Percentiles rank a stretch among this genome's conserved stretches.
Conservation (phyloP, 148 eudicot genomes). For the Amaranthus hypochondriacus region DNA sequence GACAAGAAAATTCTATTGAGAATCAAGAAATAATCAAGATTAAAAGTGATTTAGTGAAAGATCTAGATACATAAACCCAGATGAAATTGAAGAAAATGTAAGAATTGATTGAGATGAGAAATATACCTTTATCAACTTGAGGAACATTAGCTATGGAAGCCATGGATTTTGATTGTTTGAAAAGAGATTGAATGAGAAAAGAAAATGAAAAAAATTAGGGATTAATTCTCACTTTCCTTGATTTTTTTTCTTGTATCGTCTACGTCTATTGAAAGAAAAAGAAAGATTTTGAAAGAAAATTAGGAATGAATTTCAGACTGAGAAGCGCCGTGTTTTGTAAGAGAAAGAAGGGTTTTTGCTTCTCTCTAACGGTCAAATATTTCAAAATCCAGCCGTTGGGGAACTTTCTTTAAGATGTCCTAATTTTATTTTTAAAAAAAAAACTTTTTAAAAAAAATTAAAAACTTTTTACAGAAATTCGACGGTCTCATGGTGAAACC, state of each 20-base stretch:
- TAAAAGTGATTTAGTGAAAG: not conserved
- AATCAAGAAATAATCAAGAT: not conserved
- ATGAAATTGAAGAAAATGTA: not conserved
- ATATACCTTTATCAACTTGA: constrained; percentile 26
- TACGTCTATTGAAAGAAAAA: not conserved
- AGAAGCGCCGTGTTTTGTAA: constrained; percentile 27
- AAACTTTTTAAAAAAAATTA: too few relatives aligned
- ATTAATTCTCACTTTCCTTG: constrained; percentile 6
- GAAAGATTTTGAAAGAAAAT: not conserved
- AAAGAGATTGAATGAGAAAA: not conserved
- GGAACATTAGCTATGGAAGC: constrained; percentile 46
- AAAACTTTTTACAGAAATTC: too few relatives aligned
- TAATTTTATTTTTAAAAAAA: too few relatives aligned
- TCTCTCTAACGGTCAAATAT: constrained; percentile 48
- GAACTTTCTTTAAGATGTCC: not conserved
- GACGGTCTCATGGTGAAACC: too few relatives aligned
- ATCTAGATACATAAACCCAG: not conserved
- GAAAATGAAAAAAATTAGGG: not conserved
- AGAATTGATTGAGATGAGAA: not conserved
- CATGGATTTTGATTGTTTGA: constrained; percentile 24
- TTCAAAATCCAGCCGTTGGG: constrained; percentile 37
- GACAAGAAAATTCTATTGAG: not conserved
- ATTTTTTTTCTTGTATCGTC: too few relatives aligned
- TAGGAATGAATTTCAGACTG: not conserved
- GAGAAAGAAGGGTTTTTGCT: constrained; percentile 20